Evolutionary conservation across 2,329 filamentous ascomycete species (phyloP).

Genomic region (Aspergillus ochraceoroseus): DNA sequence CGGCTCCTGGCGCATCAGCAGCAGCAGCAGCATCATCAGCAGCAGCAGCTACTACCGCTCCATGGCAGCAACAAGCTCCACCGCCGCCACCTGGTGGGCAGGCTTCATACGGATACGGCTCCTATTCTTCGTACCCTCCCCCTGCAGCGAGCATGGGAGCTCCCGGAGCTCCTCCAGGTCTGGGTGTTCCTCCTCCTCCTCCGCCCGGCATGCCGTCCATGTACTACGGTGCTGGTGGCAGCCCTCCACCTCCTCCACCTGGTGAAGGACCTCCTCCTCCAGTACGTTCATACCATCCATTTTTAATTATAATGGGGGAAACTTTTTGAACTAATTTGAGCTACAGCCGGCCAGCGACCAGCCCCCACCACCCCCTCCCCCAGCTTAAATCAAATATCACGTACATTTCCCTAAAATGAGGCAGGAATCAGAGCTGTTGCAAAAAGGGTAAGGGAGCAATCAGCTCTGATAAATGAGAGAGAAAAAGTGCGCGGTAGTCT

Average conservation of each 20-base stretch:
- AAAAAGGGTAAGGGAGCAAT: slow-evolving; percentile 4
- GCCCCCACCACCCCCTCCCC: slow-evolving; percentile 61
- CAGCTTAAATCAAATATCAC: slow-evolving; percentile 32
- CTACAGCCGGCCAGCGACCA: slow-evolving; percentile 49
- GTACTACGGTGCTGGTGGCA: slow-evolving; percentile 37
- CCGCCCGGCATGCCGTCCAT: slow-evolving; percentile 44
- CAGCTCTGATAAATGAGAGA: background rate
- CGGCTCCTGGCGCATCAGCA: slow-evolving; percentile 45
- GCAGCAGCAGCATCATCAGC: no score
- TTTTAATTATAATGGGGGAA: background rate
- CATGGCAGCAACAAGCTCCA: slow-evolving; percentile 59
- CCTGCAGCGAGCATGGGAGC: slow-evolving; percentile 47
- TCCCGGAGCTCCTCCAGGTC: slow-evolving; percentile 50
- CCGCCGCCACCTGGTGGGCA: slow-evolving; percentile 41
- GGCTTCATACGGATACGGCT: slow-evolving; percentile 54
- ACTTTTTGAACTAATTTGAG: slow-evolving; percentile 24
- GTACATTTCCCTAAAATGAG: no score
- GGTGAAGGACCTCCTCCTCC: slow-evolving; percentile 43
- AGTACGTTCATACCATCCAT: slow-evolving; percentile 24
- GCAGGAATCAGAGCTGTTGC: background rate
- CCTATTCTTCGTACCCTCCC: slow-evolving; percentile 47
- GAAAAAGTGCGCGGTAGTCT: no score
- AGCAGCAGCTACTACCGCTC: no score
- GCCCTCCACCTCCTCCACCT: slow-evolving; percentile 42
- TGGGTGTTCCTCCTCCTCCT: slow-evolving; percentile 41